These are phyloP conservation scores for Hanseniaspora nectarophila DNA, from an alignment of 805 yeast species.

Conservation along the genomic window DNA sequence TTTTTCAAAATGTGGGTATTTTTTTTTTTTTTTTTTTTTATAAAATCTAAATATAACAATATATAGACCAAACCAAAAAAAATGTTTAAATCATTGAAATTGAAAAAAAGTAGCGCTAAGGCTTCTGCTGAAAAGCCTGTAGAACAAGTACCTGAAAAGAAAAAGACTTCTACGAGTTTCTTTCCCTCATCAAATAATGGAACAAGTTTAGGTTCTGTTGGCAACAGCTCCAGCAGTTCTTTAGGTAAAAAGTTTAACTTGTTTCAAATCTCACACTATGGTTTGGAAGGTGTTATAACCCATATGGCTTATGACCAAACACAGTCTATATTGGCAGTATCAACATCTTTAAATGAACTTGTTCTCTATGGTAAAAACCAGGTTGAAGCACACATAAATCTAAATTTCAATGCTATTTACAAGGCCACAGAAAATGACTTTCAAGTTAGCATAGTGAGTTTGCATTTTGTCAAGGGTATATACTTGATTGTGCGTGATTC, in stretches of 20 bases:
- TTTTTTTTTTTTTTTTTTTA: no score
- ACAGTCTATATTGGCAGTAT: conserved; percentile 72
- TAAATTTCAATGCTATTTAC: conserved; percentile 33
- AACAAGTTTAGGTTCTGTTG: conserved; percentile 3
- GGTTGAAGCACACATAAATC: conserved; percentile 55
- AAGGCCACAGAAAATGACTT: not conserved
- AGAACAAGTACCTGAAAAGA: not conserved
- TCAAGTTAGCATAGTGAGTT: conserved; percentile 35
- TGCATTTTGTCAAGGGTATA: conserved; percentile 67
- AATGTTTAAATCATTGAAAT: conserved; percentile 11
- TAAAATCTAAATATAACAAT: no score
- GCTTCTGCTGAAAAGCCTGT: not conserved
- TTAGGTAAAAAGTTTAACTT: conserved; percentile 26
- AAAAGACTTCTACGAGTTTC: not conserved
- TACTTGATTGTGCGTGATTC: conserved; percentile 65
- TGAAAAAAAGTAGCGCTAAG: conserved; percentile 1
- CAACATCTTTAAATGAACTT: conserved; percentile 57
- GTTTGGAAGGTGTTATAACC: conserved; percentile 51
- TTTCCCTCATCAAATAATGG: not conserved
- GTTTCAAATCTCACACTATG: conserved; percentile 35
- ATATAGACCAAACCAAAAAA: not conserved
- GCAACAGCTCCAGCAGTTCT: not conserved
- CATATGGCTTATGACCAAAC: conserved; percentile 75
- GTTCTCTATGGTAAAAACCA: conserved; percentile 76
- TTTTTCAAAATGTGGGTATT: no score